Evolutionary conservation across 129 eudicot species (phyloP), one percentile per base, ranked within the genome.

Genomic region (Cynara cardunculus): DNA sequence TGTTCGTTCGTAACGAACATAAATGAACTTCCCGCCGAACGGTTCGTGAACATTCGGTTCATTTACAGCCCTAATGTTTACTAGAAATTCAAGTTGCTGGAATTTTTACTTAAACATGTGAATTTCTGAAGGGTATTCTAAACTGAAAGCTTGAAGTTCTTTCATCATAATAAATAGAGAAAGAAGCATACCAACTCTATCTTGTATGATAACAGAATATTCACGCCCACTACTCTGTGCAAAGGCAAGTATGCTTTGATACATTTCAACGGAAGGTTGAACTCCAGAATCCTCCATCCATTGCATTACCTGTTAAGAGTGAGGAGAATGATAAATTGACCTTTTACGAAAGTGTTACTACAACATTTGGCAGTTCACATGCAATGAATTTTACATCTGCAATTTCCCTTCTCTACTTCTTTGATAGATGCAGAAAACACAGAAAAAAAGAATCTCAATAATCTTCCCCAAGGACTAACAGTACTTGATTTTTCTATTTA

Each of bases 271-370:
- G 6, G 94, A 86, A 65, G 97, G 94, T 25, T 76, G 79, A 12
- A 86, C 37, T 73, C 97, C 99, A 37, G 91, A 88, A 79, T 92
- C 96, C 75, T 80, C 91, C 97, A 94, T 94, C 99, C 99, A 94
- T 71, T 94, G 86, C 94, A 94, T 69, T 61, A 94, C 98, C 98
- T 94, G 86, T 82, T 25, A 19, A 19, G 13, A 53, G 8, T 53
- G 7, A n/a, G 1, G 2, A 61, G 25, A 37, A 62, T 76, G 9
- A 61, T 64, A 74, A 13, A 72, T 34, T 25, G 3, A 74, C n/a
- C 27, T 56, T 72, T 66, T 14, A 64, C 14, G 22, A 41, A 41
- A 41, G 53, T 64, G 21, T 18, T 14, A 14, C 59, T 46, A n/a
- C 69, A 21, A 61, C 68, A 61, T 61, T 61, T 61, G 68, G 27